Base-by-base conservation (phyloP, 2,329 filamentous ascomycete species). In the Trichoderma brevicompactum region DNA sequence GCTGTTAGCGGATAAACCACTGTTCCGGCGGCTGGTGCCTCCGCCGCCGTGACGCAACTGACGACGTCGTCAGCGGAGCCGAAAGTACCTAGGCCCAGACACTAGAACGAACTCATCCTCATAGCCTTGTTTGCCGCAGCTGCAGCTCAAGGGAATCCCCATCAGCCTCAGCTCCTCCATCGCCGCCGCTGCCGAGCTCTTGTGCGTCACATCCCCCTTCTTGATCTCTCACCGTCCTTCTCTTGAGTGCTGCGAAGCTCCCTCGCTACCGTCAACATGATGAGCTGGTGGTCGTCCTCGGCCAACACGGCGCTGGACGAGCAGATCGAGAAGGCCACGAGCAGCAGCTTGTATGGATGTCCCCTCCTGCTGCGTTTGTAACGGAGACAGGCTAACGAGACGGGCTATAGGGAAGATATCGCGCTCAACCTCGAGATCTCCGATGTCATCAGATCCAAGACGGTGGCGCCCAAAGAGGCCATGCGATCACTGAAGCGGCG, bases 351-450 rank as follows among this genome's bases (percentile, higher is more conserved):
- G 90, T 97, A 87, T 69, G 89, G 9, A 65, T 64, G 68, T n/a
- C 50, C 44, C 34, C 63, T 38, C 10, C 52, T 68, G 23, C 43
- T 32, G 44, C 44, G 17, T 8, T 10, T 13, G 36, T 28, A 40
- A 40, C 8, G 34, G 40, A 41, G 19, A 38, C 15, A 15, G 5
- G 49, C 38, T 62, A 48, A 65, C 62, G n/a, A 60, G 36, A 8
- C 6, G 10, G 15, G 8, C 0, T 28, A 9, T 54, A 96, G 92
- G 71, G 94, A 99, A 80, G 94, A 99, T 75, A 98, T 99, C 77
- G 91, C 95, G 46, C 87, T 97, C 71, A 98, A 98, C 77, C 89
- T 99, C 74, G 95, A 99, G 79, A 98, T 99, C 72, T 97, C 94
- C 77, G 95, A 99, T 81, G 84, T 96, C 72, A 97, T 99, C 78